Percentiles rank a stretch among this genome's conserved stretches.
Evolutionary conservation across 108 stramenopile species (phyloP).

Genomic region (Schizochytrium sp.): DNA sequence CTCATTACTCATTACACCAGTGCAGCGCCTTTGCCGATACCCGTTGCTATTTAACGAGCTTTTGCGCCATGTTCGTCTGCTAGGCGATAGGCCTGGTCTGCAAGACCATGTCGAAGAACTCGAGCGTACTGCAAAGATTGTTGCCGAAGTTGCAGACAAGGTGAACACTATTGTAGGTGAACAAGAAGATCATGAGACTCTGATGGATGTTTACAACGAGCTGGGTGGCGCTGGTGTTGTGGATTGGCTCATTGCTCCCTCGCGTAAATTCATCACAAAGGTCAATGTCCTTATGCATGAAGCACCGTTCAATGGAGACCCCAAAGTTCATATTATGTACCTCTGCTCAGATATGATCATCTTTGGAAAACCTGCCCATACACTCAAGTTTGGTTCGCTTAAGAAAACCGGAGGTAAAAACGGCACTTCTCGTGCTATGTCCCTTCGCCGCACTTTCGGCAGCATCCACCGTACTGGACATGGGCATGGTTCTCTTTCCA

Average conservation of each 20-base stretch:
- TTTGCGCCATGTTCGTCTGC: background rate
- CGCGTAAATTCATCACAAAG: constrained; percentile 37
- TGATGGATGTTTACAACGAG: constrained; percentile 26
- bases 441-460: constrained; percentile 16
- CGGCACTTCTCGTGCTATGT: background rate
- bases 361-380: background rate
- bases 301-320: constrained; percentile 31
- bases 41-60: constrained; percentile 56
- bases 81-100: background rate
- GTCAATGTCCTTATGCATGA: constrained; percentile 58
- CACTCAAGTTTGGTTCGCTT: background rate
- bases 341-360: constrained; percentile 37
- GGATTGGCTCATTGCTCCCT: constrained; percentile 32
- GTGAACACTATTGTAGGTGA: constrained; percentile 34
- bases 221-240: constrained; percentile 15
- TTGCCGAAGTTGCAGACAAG: constrained; percentile 4
- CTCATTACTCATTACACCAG: constrained; percentile 51
- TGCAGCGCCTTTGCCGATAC: constrained; percentile 51
- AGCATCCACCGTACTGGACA: background rate
- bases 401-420: background rate
- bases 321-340: constrained; percentile 41
- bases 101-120: background rate
- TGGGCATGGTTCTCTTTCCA: background rate
- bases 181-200: constrained; percentile 33
- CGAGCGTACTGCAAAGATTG: constrained; percentile 37